These are phyloP conservation scores for Lasiodiplodia sp. DNA, from an alignment of 2,329 filamentous ascomycete species.

Conservation along the genomic window DNA sequence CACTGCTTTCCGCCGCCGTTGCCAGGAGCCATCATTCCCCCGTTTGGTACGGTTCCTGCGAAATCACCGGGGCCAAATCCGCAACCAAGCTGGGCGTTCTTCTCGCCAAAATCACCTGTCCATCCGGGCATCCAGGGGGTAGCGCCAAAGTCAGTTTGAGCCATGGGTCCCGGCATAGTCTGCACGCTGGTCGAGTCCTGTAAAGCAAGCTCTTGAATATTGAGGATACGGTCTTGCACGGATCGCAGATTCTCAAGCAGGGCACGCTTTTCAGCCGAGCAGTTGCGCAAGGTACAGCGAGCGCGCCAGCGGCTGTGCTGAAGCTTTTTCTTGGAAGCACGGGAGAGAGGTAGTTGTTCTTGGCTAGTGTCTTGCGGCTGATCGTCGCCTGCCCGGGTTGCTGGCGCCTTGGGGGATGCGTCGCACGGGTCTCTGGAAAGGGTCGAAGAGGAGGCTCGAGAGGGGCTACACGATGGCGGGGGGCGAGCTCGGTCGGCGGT, in stretches of 20 bases:
- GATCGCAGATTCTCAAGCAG: slow-evolving; percentile 19
- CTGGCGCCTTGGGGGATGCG: neutral
- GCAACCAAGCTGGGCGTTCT: slow-evolving; percentile 3
- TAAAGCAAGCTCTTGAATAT: slow-evolving; percentile 13
- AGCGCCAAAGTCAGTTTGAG: slow-evolving; percentile 7
- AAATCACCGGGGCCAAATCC: slow-evolving; percentile 6
- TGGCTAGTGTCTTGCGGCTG: slow-evolving; percentile 6
- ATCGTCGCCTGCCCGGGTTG: slow-evolving; percentile 5
- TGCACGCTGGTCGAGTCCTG: neutral
- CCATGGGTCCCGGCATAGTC: neutral
- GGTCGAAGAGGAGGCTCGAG: neutral
- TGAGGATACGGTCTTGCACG: slow-evolving; percentile 15
- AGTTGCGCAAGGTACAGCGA: slow-evolving; percentile 23
- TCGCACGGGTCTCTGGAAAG: slow-evolving; percentile 2
- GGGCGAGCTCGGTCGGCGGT: neutral
- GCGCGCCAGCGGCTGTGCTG: slow-evolving; percentile 30
- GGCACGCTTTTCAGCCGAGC: slow-evolving; percentile 8
- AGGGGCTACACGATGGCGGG: neutral
- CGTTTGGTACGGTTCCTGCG: neutral
- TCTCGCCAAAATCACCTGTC: slow-evolving; percentile 7
- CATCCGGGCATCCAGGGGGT: slow-evolving; percentile 9
- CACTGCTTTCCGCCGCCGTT: neutral
- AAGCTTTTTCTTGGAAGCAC: slow-evolving; percentile 25
- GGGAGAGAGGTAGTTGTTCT: neutral
- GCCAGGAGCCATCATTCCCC: neutral